Evolutionary conservation across 352 stramenopile species (phyloP), one percentile per base, ranked within the genome.

Genomic region (Sclerospora graminicola): DNA sequence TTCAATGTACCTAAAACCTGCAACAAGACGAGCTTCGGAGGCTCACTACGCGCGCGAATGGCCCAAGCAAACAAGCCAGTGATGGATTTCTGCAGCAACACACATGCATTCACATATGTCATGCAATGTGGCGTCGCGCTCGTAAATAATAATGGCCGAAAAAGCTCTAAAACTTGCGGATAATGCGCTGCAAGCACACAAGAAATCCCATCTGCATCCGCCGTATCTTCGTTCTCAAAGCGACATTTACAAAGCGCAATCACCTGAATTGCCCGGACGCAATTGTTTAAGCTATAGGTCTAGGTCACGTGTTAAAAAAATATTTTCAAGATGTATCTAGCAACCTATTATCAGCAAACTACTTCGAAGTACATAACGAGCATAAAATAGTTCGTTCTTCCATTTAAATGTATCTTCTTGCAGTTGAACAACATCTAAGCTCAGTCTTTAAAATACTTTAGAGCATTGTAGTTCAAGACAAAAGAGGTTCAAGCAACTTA

Each of bases 21-120:
- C 21, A 70, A 48, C 23, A 85, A 13, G 15, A 79, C 23, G 2
- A 59, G 33, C 7, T 65, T 60, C 7, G 47, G 58, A 4, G 45
- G 38, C 29, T 79, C 57, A 32, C 42, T 70, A 16, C 45, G 75
- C 0, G 58, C 50, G 41, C 63, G 67, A 18, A 61, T 54, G 4
- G 66, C 69, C 49, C 76, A 65, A 19, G 55, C 51, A 39, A 85
- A 67, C 13, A 84, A 45, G 0, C 69, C 68, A 40, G 80, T 77
- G 19, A 85, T 64, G 4, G 66, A 53, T 46, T 88, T 88, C 32
- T 76, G 59, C 9, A 88, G 34, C 10, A 79, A 28, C 16, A 82
- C 79, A 18, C 64, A 69, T 4, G 69, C 70, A 21, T 74, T 83
- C 41, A 84, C 72, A 49, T 80, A 88, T 15, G 67, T 63, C 35